Percentiles rank a stretch among this genome's conserved stretches.
Evolutionary conservation across 2,329 filamentous ascomycete genomes (phyloP).

Genomic region (Escovopsis sp.): DNA sequence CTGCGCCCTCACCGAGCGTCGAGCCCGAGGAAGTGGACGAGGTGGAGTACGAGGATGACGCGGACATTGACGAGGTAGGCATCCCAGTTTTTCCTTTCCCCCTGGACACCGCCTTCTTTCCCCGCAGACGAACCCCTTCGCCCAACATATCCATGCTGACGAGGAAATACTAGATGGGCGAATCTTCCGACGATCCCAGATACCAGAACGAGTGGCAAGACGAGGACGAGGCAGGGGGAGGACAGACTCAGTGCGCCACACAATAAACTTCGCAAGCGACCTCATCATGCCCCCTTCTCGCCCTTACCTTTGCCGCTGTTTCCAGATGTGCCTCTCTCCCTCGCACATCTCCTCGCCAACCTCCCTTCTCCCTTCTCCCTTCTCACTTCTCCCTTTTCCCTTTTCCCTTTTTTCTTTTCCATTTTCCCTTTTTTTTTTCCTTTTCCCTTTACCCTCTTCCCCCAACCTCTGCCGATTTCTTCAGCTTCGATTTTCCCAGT

Average conservation of each 20-base stretch:
- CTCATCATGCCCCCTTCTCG: no score
- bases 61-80: constrained; percentile 61
- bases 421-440: background rate
- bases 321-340: no score
- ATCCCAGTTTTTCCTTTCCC: background rate
- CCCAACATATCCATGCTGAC: background rate
- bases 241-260: constrained; percentile 54
- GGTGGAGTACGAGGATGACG: constrained; percentile 71
- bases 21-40: constrained; percentile 68
- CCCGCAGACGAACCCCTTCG: background rate
- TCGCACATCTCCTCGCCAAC: no score
- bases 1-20: constrained; percentile 39
- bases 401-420: background rate
- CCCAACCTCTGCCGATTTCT: background rate
- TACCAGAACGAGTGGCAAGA: constrained; percentile 54
- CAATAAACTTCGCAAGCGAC: constrained; percentile 38
- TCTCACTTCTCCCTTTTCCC: no score
- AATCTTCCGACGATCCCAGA: constrained; percentile 51
- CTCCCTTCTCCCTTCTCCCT: no score
- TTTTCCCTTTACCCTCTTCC: background rate
- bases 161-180: constrained; percentile 45
- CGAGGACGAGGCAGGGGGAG: constrained; percentile 53
- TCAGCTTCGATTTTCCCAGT: no score
- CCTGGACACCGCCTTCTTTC: background rate
- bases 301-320: no score